phyloP scores from a whole-genome alignment of 139 green algal genomes.

The Nannochloris sp. region DNA sequence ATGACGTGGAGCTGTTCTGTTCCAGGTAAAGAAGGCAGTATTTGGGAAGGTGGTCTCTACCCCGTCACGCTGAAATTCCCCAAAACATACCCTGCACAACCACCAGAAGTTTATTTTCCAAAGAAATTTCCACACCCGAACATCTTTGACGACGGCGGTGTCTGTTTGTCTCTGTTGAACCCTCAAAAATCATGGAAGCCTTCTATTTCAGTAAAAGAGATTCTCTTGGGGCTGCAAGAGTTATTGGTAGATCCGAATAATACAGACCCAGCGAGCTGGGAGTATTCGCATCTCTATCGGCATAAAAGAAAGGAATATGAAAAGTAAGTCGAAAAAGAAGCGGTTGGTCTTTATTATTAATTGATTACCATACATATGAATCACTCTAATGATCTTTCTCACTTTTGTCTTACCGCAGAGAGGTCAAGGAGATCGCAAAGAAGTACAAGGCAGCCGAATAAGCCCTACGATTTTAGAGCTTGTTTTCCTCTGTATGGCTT shows the following conservation, averaged over 20 bases:
- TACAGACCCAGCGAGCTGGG: no score
- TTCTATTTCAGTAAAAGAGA: constrained; percentile 60
- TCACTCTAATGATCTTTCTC: no score
- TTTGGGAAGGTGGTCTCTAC: constrained; percentile 57
- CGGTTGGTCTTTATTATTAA: no score
- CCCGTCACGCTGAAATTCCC: constrained; percentile 47
- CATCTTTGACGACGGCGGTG: constrained; percentile 49
- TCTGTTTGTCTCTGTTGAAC: constrained; percentile 62
- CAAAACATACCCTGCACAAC: constrained; percentile 52
- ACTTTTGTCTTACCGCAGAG: no score
- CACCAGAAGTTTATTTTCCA: constrained; percentile 27
- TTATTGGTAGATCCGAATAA: background rate
- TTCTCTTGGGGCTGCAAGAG: constrained; percentile 59
- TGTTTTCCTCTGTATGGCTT: no score
- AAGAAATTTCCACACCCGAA: constrained; percentile 36
- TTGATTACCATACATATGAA: no score
- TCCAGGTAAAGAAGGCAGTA: constrained; percentile 52
- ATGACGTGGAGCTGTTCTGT: constrained; percentile 54
- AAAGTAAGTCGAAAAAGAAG: no score
- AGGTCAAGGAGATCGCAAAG: no score
- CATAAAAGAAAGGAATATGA: no score
- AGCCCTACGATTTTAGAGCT: no score
- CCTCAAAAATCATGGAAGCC: constrained; percentile 30
- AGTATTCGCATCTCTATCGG: no score
- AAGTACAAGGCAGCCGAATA: no score